Base-by-base conservation (phyloP, 441 rosid genomes). In the Arabidopsis hybrid region DNA sequence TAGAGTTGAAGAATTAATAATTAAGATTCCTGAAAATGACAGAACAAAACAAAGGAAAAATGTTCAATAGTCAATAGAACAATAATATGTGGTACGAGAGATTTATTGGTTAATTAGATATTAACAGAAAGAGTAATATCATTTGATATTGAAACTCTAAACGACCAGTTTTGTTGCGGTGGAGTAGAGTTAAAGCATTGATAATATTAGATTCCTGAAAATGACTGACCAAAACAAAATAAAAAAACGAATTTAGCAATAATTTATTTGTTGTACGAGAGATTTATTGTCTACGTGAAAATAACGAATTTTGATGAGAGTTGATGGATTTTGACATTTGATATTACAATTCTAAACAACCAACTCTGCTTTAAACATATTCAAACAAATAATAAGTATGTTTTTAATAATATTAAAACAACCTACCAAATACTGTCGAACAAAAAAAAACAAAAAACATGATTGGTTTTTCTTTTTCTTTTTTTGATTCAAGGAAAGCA, bases 171-270 rank as follows among this genome's bases (percentile, higher is more conserved):
- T 66, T n/a, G 59, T 66, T 65, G 47, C 13, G 74, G 83, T 88
- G 86, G 89, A 87, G 92, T 79, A 81, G 89, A 49, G 72, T 60
- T 78, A 65, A 85, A 91, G 90, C 82, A 72, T 77, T 51, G 6
- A 11, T 50, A 50, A 34, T 16, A 13, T 60, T 52, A 52, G 65
- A 64, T 56, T 70, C 71, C 7, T 64, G 67, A 42, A 70, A 62
- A 55, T 45, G 72, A 68, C 43, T 32, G 8, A 4, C 5, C 8
- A 63, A 43, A 34, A 50, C 55, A 52, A 32, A 32, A 56, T 12
- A 7, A 8, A 43, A 14, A 49, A 12, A n/a, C 26, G 2, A 57
- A 11, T 29, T 1, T 40, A 46, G 42, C 6, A 65, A 65, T 57
- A 56, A 36, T 26, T 12, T 29, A 56, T n/a, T 2, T 65, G 21